phyloP scores from a whole-genome alignment of 345 rosid species.

The Eucalyptus sp. region DNA sequence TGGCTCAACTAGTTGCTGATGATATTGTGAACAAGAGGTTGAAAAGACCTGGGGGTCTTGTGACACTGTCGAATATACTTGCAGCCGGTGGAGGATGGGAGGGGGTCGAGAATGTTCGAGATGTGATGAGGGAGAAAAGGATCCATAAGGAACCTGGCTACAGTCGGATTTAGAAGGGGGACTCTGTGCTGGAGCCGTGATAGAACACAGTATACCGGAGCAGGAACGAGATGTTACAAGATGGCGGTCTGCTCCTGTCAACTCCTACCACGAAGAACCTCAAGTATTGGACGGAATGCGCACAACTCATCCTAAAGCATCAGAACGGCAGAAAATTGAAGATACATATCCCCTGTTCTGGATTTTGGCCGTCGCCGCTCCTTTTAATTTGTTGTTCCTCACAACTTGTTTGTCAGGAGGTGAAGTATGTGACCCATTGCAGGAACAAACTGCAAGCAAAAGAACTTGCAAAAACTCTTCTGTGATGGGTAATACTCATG shows the following conservation, averaged over 20 bases:
- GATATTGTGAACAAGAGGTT: conserved; percentile 12
- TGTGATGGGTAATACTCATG: background rate
- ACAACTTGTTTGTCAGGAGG: background rate
- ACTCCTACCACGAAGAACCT: background rate
- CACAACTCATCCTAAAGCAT: background rate
- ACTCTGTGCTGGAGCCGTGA: background rate
- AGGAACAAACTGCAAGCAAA: background rate
- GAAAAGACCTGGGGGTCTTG: conserved; percentile 23
- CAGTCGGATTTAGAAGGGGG: conserved; percentile 19
- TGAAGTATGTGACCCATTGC: background rate
- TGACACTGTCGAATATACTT: conserved; percentile 32
- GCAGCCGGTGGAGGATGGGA: conserved; percentile 30
- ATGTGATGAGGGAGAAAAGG: conserved; percentile 21
- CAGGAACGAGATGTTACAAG: background rate
- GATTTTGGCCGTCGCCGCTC: background rate
- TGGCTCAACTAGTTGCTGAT: conserved; percentile 16
- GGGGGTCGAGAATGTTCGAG: conserved; percentile 30
- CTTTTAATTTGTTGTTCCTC: background rate
- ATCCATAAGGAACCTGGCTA: conserved; percentile 27
- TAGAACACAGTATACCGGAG: background rate
- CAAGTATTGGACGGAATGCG: background rate
- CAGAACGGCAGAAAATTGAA: background rate
- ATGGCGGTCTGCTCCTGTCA: background rate
- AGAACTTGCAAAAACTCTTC: background rate
- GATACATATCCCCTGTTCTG: background rate